These are phyloP conservation scores for Pelargonium cotyledonis DNA, from an alignment of 441 rosid genomes.

Conservation along the genomic window DNA sequence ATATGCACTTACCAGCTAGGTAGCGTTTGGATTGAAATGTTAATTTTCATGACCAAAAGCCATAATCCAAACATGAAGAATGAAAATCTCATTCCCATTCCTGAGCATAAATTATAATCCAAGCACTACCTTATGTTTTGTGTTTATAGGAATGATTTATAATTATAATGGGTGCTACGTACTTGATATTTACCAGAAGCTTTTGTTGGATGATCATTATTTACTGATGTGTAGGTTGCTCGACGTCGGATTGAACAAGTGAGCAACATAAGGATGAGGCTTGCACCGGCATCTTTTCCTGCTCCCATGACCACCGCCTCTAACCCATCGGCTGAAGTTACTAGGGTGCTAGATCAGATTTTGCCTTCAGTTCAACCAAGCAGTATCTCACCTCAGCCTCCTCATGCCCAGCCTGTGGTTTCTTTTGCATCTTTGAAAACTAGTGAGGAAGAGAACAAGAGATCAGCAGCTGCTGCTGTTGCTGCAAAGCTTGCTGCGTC, in stretches of 20 bases:
- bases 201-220: not conserved
- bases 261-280: constrained; percentile 37
- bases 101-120: no score
- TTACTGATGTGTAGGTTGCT: constrained; percentile 39
- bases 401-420: constrained; percentile 28
- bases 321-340: constrained; percentile 25
- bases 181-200: not conserved
- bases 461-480: constrained; percentile 44
- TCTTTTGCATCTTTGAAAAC: constrained; percentile 43
- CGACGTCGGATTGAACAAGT: constrained; percentile 40
- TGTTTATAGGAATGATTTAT: not conserved
- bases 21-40: no score
- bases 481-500: constrained; percentile 43
- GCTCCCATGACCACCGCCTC: not conserved
- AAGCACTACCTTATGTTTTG: no score
- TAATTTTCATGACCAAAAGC: no score
- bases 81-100: no score
- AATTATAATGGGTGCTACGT: not conserved
- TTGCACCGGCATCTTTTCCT: constrained; percentile 21
- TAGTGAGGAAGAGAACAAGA: constrained; percentile 56
- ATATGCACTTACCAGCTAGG: no score
- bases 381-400: constrained; percentile 15
- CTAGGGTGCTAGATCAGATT: constrained; percentile 29
- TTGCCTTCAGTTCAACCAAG: constrained; percentile 28
- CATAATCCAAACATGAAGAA: no score